These are phyloP conservation scores for Lipomyces spencermartinsiae DNA, from an alignment of 805 yeast genomes.

Conservation along the genomic window DNA sequence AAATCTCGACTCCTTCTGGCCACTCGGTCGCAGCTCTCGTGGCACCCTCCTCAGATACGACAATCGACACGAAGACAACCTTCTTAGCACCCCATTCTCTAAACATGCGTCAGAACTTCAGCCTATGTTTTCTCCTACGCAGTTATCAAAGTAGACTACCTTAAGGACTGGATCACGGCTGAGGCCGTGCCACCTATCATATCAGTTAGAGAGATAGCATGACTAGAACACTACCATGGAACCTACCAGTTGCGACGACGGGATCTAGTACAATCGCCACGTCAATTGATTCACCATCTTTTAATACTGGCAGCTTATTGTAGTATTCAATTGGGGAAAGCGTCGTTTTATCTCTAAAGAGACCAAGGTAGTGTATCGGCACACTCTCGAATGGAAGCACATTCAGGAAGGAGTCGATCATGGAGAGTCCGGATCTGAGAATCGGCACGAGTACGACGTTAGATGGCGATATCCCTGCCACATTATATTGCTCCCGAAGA, in stretches of 20 bases:
- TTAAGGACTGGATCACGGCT: conserved; percentile 45
- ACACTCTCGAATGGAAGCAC: conserved; percentile 43
- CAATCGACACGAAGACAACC: conserved; percentile 41
- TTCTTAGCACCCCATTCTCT: conserved; percentile 45
- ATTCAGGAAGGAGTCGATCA: conserved; percentile 43
- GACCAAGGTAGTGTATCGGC: conserved; percentile 46
- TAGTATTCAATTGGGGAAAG: conserved; percentile 46
- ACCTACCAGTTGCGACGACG: conserved; percentile 45
- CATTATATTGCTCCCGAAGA: conserved; percentile 25
- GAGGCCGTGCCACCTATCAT: conserved; percentile 43
- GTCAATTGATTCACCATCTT: conserved; percentile 30
- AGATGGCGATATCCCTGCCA: conserved; percentile 31
- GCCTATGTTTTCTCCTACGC: background rate
- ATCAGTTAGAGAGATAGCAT: conserved; percentile 3
- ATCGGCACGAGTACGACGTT: conserved; percentile 44
- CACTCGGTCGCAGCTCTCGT: conserved; percentile 32
- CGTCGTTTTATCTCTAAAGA: conserved; percentile 45
- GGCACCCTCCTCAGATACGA: conserved; percentile 43
- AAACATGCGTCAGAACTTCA: background rate
- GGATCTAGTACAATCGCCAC: conserved; percentile 46
- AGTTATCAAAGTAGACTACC: conserved; percentile 11
- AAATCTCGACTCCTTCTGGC: conserved; percentile 41
- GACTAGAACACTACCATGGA: background rate
- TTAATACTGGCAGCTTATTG: conserved; percentile 44
- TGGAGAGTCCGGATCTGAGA: conserved; percentile 46